Evolutionary conservation across 768 basidiomycete species (phyloP), one percentile per base, ranked within the genome.

Genomic region (Lentinula sp.): DNA sequence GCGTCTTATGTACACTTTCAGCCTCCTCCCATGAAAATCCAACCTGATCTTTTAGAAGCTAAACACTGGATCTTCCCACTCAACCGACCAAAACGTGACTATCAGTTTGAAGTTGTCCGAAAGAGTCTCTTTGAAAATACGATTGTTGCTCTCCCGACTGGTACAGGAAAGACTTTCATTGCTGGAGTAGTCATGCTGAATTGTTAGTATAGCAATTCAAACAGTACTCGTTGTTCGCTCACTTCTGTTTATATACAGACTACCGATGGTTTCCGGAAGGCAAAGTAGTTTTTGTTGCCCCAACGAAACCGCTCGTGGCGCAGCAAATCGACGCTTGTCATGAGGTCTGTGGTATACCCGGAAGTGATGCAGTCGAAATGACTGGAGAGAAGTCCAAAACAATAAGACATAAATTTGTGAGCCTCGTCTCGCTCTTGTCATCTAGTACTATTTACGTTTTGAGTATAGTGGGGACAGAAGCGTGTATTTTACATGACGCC

Each of bases 101-200:
- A 98, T 68, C 97, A 99, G 67, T 95, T 82, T 70, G 96, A 97
- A 62, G 98, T 99, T 62, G 89, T 93, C 61, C 86, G 81, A 67
- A 80, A 84, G 34, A 90, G 87, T 66, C 79, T 99, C 23, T 93
- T 91, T 68, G 91, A 98, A 28, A 98, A 99, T 69, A 91, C 93
- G 6, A 82, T 99, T 7, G 95, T 98, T 32, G 90, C 95, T 0
- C 76, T 99, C 13, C 97, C 97, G 1, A 99, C 97, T 0, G 97
- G 97, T 49, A 76, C 98, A 11, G 97, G 97, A 15, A 99, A 99
- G 75, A 99, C 97, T 0, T 98, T 99, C 68, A 90, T 99, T 62
- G 97, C 97, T 3, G 95, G 96, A 1, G 93, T 93, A 2, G 83
- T 99, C 21, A 98, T 99, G 96, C 75, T 95, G 32, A 96, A 95